A percentile compares a stretch with the other conserved stretches of the same genome.
These are phyloP conservation scores for Alternaria tenuissima DNA, from an alignment of 2,329 filamentous ascomycete species.

Conservation along the genomic window DNA sequence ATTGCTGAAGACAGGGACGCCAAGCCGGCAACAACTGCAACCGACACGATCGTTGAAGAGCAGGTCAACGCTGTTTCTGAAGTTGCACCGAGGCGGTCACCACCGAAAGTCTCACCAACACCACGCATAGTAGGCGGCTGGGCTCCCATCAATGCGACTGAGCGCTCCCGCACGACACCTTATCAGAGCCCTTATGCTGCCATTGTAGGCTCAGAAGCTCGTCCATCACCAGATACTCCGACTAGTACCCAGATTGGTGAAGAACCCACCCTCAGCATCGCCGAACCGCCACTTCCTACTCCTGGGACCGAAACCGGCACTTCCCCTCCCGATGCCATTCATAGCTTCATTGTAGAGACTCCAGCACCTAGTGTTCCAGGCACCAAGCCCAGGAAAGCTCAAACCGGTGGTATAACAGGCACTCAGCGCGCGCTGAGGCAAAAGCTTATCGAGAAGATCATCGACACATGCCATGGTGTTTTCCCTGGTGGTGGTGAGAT, in stretches of 20 bases:
- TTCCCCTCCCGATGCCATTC: neutral
- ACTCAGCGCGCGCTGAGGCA: constrained; percentile 31
- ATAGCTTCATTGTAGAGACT: constrained; percentile 12
- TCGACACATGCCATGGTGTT: constrained; percentile 63
- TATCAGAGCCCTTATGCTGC: constrained; percentile 34
- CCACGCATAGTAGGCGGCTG: constrained; percentile 18
- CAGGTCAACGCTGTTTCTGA: neutral
- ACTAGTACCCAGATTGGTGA: neutral
- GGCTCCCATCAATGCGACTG: constrained; percentile 29
- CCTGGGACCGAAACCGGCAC: neutral
- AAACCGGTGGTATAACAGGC: constrained; percentile 16
- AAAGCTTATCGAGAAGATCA: constrained; percentile 63
- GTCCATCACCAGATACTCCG: neutral
- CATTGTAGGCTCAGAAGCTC: neutral
- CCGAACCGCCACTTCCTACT: neutral
- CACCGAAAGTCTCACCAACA: neutral
- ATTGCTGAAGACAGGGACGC: neutral
- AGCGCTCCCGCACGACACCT: neutral
- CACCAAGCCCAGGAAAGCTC: constrained; percentile 14
- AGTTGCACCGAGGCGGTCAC: neutral
- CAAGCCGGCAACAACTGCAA: neutral
- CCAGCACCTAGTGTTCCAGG: constrained; percentile 10
- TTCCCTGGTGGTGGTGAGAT: constrained; percentile 65
- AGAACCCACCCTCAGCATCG: neutral
- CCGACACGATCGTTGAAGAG: neutral